These are phyloP conservation scores for Phytophthora europaea DNA, from an alignment of 352 stramenopile species.

Conservation along the genomic window DNA sequence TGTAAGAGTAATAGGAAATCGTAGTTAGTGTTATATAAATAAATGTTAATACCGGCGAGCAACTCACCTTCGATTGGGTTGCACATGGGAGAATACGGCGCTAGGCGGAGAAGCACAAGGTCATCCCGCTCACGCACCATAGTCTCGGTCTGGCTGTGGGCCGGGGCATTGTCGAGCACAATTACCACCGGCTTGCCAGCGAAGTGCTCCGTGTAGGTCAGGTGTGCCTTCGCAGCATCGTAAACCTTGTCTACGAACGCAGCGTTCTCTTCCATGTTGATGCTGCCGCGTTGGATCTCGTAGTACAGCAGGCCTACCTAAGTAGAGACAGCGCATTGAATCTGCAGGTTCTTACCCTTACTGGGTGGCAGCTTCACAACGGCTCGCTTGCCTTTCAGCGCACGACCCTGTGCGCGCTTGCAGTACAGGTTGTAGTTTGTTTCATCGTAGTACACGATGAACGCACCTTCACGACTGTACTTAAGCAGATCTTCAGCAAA, in stretches of 20 bases:
- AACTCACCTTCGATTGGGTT: conserved; percentile 23
- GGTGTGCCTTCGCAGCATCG: neutral
- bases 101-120: conserved; percentile 10
- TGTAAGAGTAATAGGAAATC: neutral
- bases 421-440: neutral
- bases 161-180: conserved; percentile 7
- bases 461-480: neutral
- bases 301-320: conserved; percentile 3
- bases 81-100: conserved; percentile 21
- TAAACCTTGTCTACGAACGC: conserved; percentile 4
- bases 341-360: conserved; percentile 8
- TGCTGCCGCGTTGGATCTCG: neutral
- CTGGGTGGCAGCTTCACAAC: neutral
- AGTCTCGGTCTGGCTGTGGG: neutral
- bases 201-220: neutral
- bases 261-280: conserved; percentile 5
- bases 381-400: conserved; percentile 2
- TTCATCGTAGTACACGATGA: neutral
- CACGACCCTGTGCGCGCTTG: neutral
- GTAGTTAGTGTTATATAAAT: neutral
- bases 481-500: neutral
- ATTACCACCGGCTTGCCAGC: neutral
- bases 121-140: neutral
- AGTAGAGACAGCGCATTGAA: conserved; percentile 6
- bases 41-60: neutral